These are phyloP conservation scores for Saccharomyces hybrid DNA, from an alignment of 1,139 yeast genomes.

Conservation along the genomic window DNA sequence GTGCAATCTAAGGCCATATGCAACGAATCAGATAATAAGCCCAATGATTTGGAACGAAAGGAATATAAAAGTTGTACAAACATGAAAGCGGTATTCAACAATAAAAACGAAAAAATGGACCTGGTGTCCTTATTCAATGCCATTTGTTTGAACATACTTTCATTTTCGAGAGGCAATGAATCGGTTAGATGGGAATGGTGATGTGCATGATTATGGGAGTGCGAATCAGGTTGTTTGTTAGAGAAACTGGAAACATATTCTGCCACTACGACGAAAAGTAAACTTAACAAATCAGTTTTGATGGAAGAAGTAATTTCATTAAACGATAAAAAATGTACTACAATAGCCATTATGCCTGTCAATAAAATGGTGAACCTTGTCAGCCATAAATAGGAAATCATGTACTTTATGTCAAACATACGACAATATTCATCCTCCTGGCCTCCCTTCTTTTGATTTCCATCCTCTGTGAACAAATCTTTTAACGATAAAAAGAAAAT, in stretches of 20 bases:
- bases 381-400: conserved; percentile 16
- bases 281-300: conserved; percentile 13
- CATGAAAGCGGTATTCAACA: conserved; percentile 88
- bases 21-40: conserved; percentile 82
- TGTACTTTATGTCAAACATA: neutral
- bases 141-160: conserved; percentile 34
- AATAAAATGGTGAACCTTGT: conserved; percentile 16
- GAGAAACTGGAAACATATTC: conserved; percentile 7
- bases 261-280: conserved; percentile 15
- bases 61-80: conserved; percentile 86
- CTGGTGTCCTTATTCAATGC: conserved; percentile 65
- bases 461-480: conserved; percentile 21
- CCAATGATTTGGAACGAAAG: conserved; percentile 84
- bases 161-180: conserved; percentile 1
- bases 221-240: conserved; percentile 3
- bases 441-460: conserved; percentile 13
- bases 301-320: conserved; percentile 16
- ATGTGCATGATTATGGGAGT: conserved; percentile 7
- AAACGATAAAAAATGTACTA: conserved; percentile 32
- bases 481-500: conserved; percentile 22
- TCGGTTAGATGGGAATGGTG: conserved; percentile 3
- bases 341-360: conserved; percentile 27
- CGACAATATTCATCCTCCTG: neutral
- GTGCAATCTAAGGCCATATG: conserved; percentile 96
- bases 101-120: conserved; percentile 78